These are phyloP conservation scores for Jasminum sambac DNA, from an alignment of 257 asterid species.

Conservation along the genomic window DNA sequence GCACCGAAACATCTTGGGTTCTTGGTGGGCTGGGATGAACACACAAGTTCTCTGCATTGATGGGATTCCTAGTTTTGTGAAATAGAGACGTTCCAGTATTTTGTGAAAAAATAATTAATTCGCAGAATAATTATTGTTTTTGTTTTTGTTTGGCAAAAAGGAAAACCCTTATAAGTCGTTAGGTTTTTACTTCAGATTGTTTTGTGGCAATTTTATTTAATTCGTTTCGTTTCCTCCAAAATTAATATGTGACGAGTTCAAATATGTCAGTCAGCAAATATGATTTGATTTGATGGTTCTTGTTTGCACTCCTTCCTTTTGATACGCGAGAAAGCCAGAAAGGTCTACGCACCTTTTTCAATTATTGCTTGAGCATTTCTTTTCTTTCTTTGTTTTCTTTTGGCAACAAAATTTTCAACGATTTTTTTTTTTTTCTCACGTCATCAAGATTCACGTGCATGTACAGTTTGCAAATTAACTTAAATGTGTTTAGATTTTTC, in stretches of 20 bases:
- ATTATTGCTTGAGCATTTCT: neutral
- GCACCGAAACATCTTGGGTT: too few relatives aligned
- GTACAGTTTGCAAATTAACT: too few relatives aligned
- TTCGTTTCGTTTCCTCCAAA: too few relatives aligned
- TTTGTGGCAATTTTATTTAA: too few relatives aligned
- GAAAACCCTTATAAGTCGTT: too few relatives aligned
- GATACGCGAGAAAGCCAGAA: neutral
- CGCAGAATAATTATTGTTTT: too few relatives aligned
- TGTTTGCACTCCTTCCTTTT: neutral
- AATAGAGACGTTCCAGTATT: too few relatives aligned
- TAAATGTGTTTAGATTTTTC: too few relatives aligned
- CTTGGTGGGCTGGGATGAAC: neutral
- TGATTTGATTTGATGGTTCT: neutral
- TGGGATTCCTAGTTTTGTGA: too few relatives aligned
- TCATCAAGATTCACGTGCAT: constrained; percentile 20
- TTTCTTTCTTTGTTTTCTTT: neutral
- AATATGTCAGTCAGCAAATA: neutral
- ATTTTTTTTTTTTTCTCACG: neutral
- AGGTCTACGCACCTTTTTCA: neutral
- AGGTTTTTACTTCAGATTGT: too few relatives aligned
- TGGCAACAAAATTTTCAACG: neutral
- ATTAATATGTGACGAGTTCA: neutral
- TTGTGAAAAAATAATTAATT: too few relatives aligned
- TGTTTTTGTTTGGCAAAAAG: too few relatives aligned
- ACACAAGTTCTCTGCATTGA: neutral